Evolutionary conservation across 1,139 yeast species (phyloP).

Genomic region (Blastobotrys illinoisensis): DNA sequence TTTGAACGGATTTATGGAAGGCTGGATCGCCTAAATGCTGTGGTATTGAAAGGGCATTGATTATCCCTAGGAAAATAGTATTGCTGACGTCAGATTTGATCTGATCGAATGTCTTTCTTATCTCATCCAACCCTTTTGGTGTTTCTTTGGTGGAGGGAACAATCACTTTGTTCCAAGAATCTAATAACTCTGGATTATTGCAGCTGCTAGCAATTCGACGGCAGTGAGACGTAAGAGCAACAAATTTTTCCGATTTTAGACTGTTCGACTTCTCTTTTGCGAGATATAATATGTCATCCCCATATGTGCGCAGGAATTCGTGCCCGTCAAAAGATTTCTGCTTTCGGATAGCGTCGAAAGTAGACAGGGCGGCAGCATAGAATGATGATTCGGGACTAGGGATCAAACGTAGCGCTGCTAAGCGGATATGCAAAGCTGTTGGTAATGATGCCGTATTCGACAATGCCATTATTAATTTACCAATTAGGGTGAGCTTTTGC

Average conservation of each 20-base stretch:
- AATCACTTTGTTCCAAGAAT: constrained; percentile 7
- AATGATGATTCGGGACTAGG: constrained; percentile 13
- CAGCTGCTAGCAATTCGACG: constrained; percentile 5
- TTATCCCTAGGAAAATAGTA: constrained; percentile 3
- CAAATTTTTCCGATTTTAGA: constrained; percentile 10
- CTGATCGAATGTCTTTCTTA: constrained; percentile 5
- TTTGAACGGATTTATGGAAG: constrained; percentile 7
- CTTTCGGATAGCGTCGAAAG: constrained; percentile 15
- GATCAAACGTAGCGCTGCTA: constrained; percentile 13
- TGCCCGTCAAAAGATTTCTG: constrained; percentile 4
- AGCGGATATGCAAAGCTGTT: constrained; percentile 16
- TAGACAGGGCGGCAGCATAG: constrained; percentile 13
- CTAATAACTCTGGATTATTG: constrained; percentile 4
- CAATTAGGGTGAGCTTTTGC: constrained; percentile 15
- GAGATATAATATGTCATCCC: constrained; percentile 11
- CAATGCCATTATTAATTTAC: constrained; percentile 16
- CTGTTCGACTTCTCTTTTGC: constrained; percentile 8
- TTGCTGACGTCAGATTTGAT: constrained; percentile 4
- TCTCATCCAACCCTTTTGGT: constrained; percentile 5
- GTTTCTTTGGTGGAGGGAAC: not conserved
- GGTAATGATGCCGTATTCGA: constrained; percentile 16
- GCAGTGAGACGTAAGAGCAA: constrained; percentile 7
- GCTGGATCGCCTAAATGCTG: constrained; percentile 7
- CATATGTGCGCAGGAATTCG: constrained; percentile 6
- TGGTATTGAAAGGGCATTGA: constrained; percentile 7